phyloP scores from a whole-genome alignment of 108 stramenopile species.

The Nitzschia sp. region DNA sequence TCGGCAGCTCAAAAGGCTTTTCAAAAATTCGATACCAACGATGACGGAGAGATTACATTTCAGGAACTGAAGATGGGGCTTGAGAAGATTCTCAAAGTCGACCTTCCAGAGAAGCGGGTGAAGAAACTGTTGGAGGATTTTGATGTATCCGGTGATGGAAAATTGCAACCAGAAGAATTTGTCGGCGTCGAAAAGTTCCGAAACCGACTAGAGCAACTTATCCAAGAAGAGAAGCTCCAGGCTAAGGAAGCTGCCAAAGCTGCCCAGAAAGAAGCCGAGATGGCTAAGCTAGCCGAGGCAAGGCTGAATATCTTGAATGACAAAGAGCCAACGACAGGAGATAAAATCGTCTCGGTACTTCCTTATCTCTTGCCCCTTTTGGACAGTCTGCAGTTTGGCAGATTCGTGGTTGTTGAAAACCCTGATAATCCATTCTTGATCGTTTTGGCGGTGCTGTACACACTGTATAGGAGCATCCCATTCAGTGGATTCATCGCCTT shows the following conservation, averaged over 20 bases:
- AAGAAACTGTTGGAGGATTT: conserved; percentile 75
- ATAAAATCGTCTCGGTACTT: conserved; percentile 67
- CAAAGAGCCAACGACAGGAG: conserved; percentile 59
- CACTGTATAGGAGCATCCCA: conserved; percentile 70
- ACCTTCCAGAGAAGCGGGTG: conserved; percentile 70
- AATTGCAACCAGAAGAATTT: conserved; percentile 78
- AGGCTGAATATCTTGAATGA: conserved; percentile 76
- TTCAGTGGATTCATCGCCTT: conserved; percentile 84
- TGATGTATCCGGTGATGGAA: conserved; percentile 75
- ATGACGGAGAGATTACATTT: conserved; percentile 72
- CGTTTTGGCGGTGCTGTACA: conserved; percentile 59
- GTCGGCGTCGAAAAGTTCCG: conserved; percentile 73
- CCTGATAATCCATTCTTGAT: conserved; percentile 69
- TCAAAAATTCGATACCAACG: conserved; percentile 75
- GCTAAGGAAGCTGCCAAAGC: conserved; percentile 58
- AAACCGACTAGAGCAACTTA: conserved; percentile 67
- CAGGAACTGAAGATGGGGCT: conserved; percentile 77
- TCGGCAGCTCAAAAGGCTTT: conserved; percentile 74
- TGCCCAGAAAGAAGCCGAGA: conserved; percentile 59
- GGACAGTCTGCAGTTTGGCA: conserved; percentile 84
- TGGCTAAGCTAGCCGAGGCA: conserved; percentile 49
- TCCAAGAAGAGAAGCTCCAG: conserved; percentile 74
- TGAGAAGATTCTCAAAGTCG: conserved; percentile 77
- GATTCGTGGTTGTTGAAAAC: conserved; percentile 74
- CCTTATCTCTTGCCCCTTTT: conserved; percentile 86